These are phyloP conservation scores for Urtica urens DNA, from an alignment of 306 rosid species.

Conservation along the genomic window DNA sequence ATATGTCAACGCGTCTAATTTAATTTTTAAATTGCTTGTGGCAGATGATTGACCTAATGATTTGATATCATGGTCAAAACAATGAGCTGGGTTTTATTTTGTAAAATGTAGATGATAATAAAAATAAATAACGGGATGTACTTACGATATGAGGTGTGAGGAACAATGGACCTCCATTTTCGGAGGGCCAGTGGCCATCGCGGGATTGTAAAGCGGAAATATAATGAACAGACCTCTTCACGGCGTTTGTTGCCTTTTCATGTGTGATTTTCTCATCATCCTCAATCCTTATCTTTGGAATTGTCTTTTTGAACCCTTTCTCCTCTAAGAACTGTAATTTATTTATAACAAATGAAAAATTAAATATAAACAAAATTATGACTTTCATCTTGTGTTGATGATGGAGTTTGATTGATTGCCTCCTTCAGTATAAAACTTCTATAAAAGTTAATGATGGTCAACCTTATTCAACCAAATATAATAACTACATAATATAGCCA, in stretches of 20 bases:
- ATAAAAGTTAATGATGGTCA: no score
- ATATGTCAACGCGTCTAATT: no score
- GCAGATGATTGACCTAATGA: no score
- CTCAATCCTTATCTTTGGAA: slow-evolving; percentile 28
- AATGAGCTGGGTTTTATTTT: no score
- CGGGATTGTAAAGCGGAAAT: slow-evolving; percentile 42
- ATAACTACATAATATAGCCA: no score
- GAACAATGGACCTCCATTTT: slow-evolving; percentile 56
- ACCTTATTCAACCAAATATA: no score
- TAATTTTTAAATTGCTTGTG: no score
- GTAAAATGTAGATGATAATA: neutral
- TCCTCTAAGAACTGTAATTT: neutral
- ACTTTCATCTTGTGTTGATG: no score
- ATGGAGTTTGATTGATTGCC: no score
- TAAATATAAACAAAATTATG: neutral
- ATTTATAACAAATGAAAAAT: neutral
- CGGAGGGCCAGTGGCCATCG: slow-evolving; percentile 87
- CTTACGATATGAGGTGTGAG: slow-evolving; percentile 71
- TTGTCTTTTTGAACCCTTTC: slow-evolving; percentile 28
- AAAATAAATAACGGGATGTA: neutral
- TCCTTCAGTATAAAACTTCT: no score
- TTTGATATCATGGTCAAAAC: neutral
- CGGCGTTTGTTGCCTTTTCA: slow-evolving; percentile 18
- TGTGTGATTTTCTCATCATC: slow-evolving; percentile 36
- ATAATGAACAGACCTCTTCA: slow-evolving; percentile 36